A percentile compares a stretch with the other conserved stretches of the same genome.
phyloP scores from a whole-genome alignment of 2,329 filamentous ascomycete genomes.

The Lasiodiplodia citricola region DNA sequence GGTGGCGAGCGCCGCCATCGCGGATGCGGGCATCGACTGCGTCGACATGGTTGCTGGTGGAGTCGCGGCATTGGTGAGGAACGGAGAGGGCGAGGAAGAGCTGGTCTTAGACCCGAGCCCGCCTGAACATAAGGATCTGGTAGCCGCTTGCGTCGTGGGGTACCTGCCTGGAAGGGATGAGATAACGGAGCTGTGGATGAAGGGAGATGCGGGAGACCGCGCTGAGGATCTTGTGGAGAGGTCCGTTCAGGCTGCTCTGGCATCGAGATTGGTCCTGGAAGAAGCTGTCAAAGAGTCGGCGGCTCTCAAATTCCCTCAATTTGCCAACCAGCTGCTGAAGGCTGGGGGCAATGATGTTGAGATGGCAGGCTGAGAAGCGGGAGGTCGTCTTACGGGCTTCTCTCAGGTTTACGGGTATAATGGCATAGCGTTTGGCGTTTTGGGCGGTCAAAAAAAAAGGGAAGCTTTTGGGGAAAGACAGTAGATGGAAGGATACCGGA shows the following conservation, averaged over 20 bases:
- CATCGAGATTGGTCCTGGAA: slow-evolving; percentile 63
- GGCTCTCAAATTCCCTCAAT: slow-evolving; percentile 38
- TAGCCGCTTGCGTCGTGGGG: slow-evolving; percentile 86
- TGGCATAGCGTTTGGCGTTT: slow-evolving; percentile 22
- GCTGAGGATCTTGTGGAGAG: slow-evolving; percentile 64
- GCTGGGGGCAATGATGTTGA: slow-evolving; percentile 2
- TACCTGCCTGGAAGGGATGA: slow-evolving; percentile 89
- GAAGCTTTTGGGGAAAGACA: neutral
- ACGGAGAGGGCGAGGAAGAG: slow-evolving; percentile 43
- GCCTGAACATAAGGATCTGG: slow-evolving; percentile 75
- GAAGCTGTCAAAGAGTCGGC: slow-evolving; percentile 63
- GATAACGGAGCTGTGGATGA: slow-evolving; percentile 93
- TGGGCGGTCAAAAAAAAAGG: neutral
- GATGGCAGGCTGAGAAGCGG: slow-evolving; percentile 7
- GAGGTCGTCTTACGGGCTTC: neutral
- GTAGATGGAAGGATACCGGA: neutral
- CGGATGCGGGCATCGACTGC: slow-evolving; percentile 94
- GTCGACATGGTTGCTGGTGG: slow-evolving; percentile 89
- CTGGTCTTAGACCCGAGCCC: slow-evolving; percentile 78
- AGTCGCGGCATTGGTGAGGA: slow-evolving; percentile 76
- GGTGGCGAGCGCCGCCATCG: slow-evolving; percentile 88
- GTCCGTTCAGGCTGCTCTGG: slow-evolving; percentile 66
- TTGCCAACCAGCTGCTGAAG: neutral
- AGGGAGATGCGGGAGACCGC: slow-evolving; percentile 64
- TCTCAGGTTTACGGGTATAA: neutral